Base-by-base conservation (phyloP, 2,329 filamentous ascomycete genomes). In the Exserohilum turcica region DNA sequence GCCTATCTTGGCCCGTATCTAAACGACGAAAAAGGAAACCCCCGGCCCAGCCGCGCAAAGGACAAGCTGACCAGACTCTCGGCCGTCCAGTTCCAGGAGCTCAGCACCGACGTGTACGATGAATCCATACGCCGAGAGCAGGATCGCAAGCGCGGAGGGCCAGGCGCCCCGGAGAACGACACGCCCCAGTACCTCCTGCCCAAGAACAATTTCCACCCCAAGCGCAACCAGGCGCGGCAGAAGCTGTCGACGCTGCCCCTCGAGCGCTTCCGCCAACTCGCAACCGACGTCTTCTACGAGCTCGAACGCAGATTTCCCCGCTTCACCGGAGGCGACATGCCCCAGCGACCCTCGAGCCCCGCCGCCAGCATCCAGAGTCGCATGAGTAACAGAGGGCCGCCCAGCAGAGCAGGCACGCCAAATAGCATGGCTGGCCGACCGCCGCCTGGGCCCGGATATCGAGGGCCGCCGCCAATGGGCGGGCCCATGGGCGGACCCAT, bases 91-190 rank as follows among this genome's bases (percentile, higher is more conserved):
- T 97, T 99, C 75, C 91, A 96, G 76, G 94, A 99, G 78, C 83
- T 99, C 58, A 97, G 92, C 76, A 97, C 93, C 52, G 94, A 99
- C 77, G 93, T 99, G 35, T 97, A 90, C 77, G 94, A 99, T 76
- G 94, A 99, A 77, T 81, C 97, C 61, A 82, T 95, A 63, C 88
- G 94, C 54, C 86, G 94, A 60, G 92, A 97, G 75, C 84, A 89
- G 61, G 81, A 80, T 45, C 76, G 78, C 32, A 70, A 72, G 52
- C 70, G 74, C 44, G 74, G 77, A 27, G 77, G 77, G n/a, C 72
- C 71, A 18, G 68, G 82, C 45, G 82, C 82, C 40, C 78, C 78
- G 27, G 74, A 76, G 40, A 78, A 74, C 63, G 66, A 72, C 42
- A 75, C 67, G 60, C 78, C 65, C 73, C 82, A 73, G 10, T 95